Evolutionary conservation across 1,284 basidiomycete genomes (phyloP).

Genomic region (Microbotryomycetes sp.): DNA sequence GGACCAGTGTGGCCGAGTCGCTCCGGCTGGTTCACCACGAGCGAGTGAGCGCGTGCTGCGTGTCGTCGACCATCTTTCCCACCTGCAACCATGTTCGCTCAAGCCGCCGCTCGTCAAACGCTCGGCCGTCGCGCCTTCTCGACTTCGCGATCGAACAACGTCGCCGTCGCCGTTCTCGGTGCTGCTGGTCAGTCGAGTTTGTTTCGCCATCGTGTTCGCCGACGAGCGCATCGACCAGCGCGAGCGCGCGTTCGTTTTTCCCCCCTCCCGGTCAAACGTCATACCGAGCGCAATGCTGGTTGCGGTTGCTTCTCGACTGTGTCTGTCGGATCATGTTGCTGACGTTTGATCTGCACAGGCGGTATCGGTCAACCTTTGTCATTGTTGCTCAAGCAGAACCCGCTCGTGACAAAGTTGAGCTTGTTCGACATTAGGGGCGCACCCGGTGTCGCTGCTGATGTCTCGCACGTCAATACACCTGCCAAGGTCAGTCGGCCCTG

Average conservation of each 20-base stretch:
- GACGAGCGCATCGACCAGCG: background rate
- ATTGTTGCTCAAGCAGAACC: conserved; percentile 78
- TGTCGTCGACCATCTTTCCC: background rate
- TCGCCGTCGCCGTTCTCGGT: conserved; percentile 83
- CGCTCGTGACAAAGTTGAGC: conserved; percentile 54
- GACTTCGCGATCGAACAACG: conserved; percentile 62
- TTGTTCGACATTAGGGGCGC: conserved; percentile 89
- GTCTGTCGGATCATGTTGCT: background rate
- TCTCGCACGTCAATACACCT: conserved; percentile 84
- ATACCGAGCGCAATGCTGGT: conserved; percentile 8
- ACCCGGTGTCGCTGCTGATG: conserved; percentile 85
- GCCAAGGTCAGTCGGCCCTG: conserved; percentile 54
- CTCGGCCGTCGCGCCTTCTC: conserved; percentile 59
- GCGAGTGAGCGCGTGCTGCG: background rate
- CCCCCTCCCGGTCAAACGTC: background rate
- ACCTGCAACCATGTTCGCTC: background rate
- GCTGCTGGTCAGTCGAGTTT: conserved; percentile 56
- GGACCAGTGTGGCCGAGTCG: too few relatives aligned
- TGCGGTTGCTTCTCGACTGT: background rate
- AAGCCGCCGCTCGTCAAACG: background rate
- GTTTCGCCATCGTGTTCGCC: background rate
- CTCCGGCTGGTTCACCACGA: too few relatives aligned
- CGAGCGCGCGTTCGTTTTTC: background rate
- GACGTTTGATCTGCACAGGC: conserved; percentile 39
- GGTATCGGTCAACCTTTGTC: conserved; percentile 90